Evolutionary conservation across 768 basidiomycete species (phyloP), one percentile per base, ranked within the genome.

Genomic region (Lactarius pseudohatsudake): DNA sequence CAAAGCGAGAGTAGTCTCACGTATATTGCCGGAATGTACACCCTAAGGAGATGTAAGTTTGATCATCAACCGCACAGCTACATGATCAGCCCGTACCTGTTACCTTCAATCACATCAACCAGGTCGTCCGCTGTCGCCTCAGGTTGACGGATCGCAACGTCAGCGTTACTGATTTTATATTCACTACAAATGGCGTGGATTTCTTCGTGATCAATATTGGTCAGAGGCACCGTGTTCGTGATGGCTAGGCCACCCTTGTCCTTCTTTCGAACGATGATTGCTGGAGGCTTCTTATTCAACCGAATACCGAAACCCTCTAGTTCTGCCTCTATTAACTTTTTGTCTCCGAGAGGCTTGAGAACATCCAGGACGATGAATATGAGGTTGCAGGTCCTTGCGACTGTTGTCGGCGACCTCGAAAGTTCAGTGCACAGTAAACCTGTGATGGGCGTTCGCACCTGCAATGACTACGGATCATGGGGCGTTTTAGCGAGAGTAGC

Each of bases 331-430:
- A 99, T 93, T 72, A 97, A 79, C 65, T 84, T 90, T 74, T 97
- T 94, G 81, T 98, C 96, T 30, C 90, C 92, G 20, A 98, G 85
- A n/a, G 97, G 97, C 79, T 98, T 99, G 41, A 97, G 85, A 32
- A 99, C 97, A 73, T 99, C 97, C 58, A 99, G 86, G 34, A 98
- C 92, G 76, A 99, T 98, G 78, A 98, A 98, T 67, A 99, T 98
- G 41, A 98, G 87, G 76, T 98, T 94, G 77, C 97, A 98, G 47
- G 97, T 98, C 66, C 97, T 88, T 9, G 97, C 96, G 70, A 99
- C 97, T 93, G 78, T 63, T 61, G 41, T 22, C 55, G 53, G 43
- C 61, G 63, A 57, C 45, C 45, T 56, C 62, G 60, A 73, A 62
- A 50, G 26, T 41, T 54, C 22, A 50, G 54, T 61, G 36, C 50